Percentiles rank a stretch among this genome's conserved stretches.
These are phyloP conservation scores for Colletotrichum tamarilloi DNA, from an alignment of 2,329 filamentous ascomycete genomes.

Conservation along the genomic window DNA sequence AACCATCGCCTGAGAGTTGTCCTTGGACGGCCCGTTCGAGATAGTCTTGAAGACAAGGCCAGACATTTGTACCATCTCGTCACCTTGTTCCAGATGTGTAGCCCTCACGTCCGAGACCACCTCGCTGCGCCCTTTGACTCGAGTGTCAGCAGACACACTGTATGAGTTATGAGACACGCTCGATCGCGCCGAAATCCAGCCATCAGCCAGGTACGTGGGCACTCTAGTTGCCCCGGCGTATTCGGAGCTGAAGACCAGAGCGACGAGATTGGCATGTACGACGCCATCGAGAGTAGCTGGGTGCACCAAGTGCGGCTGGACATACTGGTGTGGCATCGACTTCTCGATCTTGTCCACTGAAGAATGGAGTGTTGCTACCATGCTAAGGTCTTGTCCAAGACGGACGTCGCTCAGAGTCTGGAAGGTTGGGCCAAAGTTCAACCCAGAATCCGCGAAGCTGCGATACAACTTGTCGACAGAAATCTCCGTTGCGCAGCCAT, in stretches of 20 bases:
- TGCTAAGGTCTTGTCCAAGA: conserved; percentile 2
- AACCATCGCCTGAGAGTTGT: background rate
- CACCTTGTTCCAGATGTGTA: conserved; percentile 22
- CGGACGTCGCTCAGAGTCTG: conserved; percentile 32
- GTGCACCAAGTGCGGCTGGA: conserved; percentile 47
- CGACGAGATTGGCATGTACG: conserved; percentile 42
- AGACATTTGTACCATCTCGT: conserved; percentile 34
- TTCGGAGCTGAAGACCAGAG: conserved; percentile 6
- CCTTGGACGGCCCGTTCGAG: conserved; percentile 1
- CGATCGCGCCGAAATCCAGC: conserved; percentile 20
- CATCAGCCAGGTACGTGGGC: conserved; percentile 15
- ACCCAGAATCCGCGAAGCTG: conserved; percentile 28
- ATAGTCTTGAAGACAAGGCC: conserved; percentile 38
- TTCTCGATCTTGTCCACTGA: conserved; percentile 8
- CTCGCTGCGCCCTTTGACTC: conserved; percentile 29
- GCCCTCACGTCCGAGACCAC: conserved; percentile 34
- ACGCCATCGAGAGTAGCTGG: conserved; percentile 48
- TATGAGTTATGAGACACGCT: conserved; percentile 34
- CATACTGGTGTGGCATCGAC: conserved; percentile 39
- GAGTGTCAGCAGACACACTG: conserved; percentile 29
- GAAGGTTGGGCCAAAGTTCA: conserved; percentile 38
- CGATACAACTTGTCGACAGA: conserved; percentile 35
- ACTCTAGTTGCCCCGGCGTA: conserved; percentile 16
- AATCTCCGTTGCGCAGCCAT: background rate
- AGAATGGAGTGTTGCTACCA: conserved; percentile 25